Conservation (phyloP, 1,139 yeast species). For the Suhomyces wounanorum region DNA sequence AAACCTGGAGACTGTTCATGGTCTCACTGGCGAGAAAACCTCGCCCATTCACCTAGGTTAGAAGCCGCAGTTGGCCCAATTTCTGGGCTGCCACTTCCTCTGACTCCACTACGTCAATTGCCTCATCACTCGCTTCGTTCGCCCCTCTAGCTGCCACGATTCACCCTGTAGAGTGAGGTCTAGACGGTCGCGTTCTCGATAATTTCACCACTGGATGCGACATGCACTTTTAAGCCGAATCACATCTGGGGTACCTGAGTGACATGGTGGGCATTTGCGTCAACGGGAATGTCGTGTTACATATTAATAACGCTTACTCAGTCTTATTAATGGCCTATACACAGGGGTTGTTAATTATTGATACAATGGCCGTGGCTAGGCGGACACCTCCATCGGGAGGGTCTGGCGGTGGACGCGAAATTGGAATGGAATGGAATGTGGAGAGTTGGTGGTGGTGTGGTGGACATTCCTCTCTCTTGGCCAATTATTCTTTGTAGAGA, state of each 20-base stretch:
- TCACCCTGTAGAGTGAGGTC: neutral
- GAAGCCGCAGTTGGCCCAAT: no score
- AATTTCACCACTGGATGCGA: neutral
- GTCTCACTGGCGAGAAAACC: no score
- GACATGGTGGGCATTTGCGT: constrained; percentile 1
- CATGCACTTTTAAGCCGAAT: neutral
- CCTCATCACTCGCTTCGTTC: neutral
- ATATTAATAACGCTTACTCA: constrained; percentile 1
- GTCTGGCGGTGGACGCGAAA: neutral
- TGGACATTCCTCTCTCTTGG: no score
- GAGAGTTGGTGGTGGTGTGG: no score
- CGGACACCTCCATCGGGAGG: neutral
- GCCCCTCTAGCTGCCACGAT: neutral
- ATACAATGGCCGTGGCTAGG: neutral
- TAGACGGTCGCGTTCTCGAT: constrained; percentile 5
- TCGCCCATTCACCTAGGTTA: no score
- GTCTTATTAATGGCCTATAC: neutral
- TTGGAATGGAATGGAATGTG: neutral
- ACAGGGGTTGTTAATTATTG: neutral
- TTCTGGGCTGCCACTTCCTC: no score
- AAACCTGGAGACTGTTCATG: neutral
- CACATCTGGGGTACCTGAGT: constrained; percentile 3
- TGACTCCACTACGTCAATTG: no score
- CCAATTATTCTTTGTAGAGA: no score
- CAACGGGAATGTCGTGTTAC: constrained; percentile 1